A percentile compares a stretch with the other conserved stretches of the same genome.
Conservation (phyloP, 148 eudicot genomes). For the Rhododendron ferrugineum region DNA sequence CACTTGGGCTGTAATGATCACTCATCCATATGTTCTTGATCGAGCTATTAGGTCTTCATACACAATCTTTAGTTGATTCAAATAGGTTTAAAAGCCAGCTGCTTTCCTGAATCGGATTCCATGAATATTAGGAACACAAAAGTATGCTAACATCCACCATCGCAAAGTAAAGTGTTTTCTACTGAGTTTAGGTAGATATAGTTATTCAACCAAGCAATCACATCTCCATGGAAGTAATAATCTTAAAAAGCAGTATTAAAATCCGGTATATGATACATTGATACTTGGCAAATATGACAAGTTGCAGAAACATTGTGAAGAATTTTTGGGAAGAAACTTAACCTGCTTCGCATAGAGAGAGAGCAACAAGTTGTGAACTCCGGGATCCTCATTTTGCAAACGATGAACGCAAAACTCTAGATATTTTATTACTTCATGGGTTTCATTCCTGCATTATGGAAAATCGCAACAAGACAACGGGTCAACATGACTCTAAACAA, state of each 20-base stretch:
- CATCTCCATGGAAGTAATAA: background rate
- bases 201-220: background rate
- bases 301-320: background rate
- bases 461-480: background rate
- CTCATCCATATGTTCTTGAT: background rate
- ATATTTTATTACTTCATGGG: slow-evolving; percentile 94
- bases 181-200: background rate
- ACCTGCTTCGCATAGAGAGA: slow-evolving; percentile 97
- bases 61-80: background rate
- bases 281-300: background rate
- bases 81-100: background rate
- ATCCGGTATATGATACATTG: background rate
- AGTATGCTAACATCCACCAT: background rate
- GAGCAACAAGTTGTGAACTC: slow-evolving; percentile 91
- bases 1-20: background rate
- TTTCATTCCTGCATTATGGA: slow-evolving; percentile 77
- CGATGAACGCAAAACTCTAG: slow-evolving; percentile 89
- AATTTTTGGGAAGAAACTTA: background rate
- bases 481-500: background rate
- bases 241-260: background rate
- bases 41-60: background rate
- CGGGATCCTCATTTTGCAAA: slow-evolving; percentile 93
- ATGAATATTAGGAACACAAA: background rate
- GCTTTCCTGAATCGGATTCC: background rate
- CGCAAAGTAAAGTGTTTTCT: background rate